Evolutionary conservation across 2,329 filamentous ascomycete species (phyloP).

Genomic region (Cladosporium sp.): DNA sequence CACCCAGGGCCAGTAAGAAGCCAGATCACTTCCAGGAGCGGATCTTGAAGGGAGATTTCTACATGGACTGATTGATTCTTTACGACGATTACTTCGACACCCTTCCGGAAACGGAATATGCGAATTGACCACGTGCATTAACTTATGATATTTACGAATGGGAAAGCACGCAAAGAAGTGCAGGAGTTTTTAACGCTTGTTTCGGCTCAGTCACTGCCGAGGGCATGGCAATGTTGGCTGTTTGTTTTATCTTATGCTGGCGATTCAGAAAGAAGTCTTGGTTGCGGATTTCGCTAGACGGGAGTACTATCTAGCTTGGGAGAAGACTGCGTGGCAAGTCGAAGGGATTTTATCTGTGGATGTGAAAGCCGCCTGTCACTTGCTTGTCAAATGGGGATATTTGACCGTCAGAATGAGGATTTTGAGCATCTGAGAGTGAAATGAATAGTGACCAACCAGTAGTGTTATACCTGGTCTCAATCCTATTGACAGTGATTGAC

Average conservation of each 20-base stretch:
- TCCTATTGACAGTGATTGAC: too few species aligned
- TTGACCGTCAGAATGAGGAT: not conserved
- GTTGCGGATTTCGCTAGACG: too few species aligned
- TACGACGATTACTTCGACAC: not conserved
- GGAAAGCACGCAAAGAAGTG: constrained; percentile 2
- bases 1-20: constrained; percentile 54
- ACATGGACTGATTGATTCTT: constrained; percentile 68
- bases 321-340: too few species aligned
- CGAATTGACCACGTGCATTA: not conserved
- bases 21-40: constrained; percentile 95
- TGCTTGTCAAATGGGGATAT: not conserved
- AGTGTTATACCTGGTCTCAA: too few species aligned
- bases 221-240: too few species aligned
- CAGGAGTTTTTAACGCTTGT: not conserved
- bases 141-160: not conserved
- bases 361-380: not conserved
- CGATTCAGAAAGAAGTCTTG: too few species aligned
- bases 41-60: constrained; percentile 95
- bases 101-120: not conserved
- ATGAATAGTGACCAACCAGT: not conserved
- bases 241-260: too few species aligned
- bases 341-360: not conserved
- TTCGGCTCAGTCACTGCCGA: too few species aligned
- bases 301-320: too few species aligned
- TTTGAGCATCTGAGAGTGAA: not conserved